Conservation (phyloP, 176 grass and related monocot genomes). For the Aegilops umbellulata region DNA sequence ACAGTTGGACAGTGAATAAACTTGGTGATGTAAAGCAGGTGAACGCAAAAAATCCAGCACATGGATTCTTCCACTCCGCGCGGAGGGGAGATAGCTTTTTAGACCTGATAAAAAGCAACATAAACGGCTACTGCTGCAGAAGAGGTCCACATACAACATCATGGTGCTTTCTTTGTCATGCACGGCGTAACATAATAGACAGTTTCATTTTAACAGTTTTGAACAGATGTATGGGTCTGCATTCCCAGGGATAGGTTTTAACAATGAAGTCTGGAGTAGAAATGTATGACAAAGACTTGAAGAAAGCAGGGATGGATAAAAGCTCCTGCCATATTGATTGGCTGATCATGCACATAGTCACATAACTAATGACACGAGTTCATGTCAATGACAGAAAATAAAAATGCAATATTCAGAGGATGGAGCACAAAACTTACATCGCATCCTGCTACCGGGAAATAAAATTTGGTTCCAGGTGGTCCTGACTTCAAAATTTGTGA, state of each 20-base stretch:
- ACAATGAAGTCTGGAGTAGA: neutral
- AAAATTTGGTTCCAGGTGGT: constrained; percentile 39
- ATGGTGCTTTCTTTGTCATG: neutral
- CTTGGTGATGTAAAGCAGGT: neutral
- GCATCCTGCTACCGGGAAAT: constrained; percentile 69
- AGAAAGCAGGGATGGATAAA: neutral
- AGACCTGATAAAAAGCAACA: neutral
- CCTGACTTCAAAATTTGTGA: constrained; percentile 75
- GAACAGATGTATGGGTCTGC: neutral
- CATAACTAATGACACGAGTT: neutral
- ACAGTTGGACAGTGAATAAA: neutral
- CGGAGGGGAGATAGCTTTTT: neutral
- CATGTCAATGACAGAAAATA: constrained; percentile 2
- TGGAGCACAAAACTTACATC: constrained; percentile 39
- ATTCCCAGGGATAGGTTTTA: neutral
- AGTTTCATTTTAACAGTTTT: neutral
- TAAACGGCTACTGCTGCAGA: neutral
- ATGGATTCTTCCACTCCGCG: neutral
- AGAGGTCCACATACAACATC: neutral
- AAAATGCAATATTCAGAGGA: constrained; percentile 3
- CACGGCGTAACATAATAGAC: neutral
- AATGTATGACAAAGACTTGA: neutral
- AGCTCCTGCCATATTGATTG: neutral
- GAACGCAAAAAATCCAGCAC: neutral
- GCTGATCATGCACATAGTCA: neutral